Percentiles rank a stretch among this genome's conserved stretches.
These are phyloP conservation scores for Fraxinus xanthoxyloides DNA, from an alignment of 305 asterid genomes.

Conservation along the genomic window DNA sequence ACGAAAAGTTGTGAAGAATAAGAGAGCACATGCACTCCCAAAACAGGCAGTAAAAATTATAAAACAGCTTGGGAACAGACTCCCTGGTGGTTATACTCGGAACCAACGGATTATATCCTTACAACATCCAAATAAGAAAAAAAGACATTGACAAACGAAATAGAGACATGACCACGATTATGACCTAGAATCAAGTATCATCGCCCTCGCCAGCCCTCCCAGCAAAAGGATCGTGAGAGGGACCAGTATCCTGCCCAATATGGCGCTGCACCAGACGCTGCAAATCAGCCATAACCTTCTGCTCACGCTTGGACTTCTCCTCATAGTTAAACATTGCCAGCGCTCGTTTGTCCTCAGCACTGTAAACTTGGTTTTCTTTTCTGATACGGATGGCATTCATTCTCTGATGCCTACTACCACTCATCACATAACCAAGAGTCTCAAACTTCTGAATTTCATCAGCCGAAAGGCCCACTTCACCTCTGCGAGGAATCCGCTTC, in stretches of 20 bases:
- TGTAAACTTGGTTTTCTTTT: not conserved
- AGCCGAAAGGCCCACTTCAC: constrained; percentile 98
- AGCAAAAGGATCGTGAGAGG: not conserved
- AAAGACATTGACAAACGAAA: not conserved
- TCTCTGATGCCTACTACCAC: not conserved
- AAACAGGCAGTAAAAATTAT: not conserved
- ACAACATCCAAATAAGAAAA: not conserved
- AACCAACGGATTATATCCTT: not conserved
- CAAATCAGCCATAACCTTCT: not conserved
- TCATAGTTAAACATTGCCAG: not conserved
- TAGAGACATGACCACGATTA: not conserved
- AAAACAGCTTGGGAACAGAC: not conserved
- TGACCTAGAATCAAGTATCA: not conserved
- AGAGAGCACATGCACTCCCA: not conserved
- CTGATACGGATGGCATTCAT: not conserved
- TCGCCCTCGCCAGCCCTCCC: not conserved
- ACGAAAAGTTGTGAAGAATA: too few relatives aligned
- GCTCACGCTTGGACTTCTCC: not conserved
- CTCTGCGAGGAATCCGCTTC: constrained; percentile 99
- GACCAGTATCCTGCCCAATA: not conserved
- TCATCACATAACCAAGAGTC: not conserved
- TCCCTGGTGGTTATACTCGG: not conserved
- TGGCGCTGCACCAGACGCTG: not conserved
- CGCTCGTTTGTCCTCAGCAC: not conserved
- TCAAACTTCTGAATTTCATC: not conserved